phyloP scores from a whole-genome alignment of 2,329 filamentous ascomycete genomes.

The Verticillium alfalfae region DNA sequence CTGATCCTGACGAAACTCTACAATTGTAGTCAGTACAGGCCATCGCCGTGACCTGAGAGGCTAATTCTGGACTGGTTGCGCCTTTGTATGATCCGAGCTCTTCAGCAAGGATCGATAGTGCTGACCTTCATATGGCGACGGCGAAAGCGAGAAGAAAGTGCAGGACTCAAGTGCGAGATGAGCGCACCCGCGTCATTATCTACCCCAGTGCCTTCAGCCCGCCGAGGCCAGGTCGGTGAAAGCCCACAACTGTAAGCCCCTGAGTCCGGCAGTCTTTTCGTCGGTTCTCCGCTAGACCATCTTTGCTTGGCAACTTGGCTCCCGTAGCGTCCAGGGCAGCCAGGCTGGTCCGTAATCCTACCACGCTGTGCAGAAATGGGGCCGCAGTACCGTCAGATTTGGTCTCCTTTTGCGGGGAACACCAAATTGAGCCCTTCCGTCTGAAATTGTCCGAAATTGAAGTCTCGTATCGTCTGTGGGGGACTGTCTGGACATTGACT shows the following conservation, averaged over 20 bases:
- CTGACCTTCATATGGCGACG: neutral
- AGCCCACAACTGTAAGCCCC: neutral
- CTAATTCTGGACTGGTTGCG: conserved; percentile 5
- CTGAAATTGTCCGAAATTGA: neutral
- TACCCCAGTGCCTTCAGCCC: conserved; percentile 5
- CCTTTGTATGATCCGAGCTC: neutral
- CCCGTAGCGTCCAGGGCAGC: neutral
- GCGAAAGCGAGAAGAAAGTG: neutral
- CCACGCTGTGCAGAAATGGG: neutral
- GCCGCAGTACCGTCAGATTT: neutral
- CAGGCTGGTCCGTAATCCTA: neutral
- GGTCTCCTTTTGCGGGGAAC: neutral
- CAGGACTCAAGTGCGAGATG: neutral
- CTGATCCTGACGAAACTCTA: neutral
- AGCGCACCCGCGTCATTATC: conserved; percentile 11
- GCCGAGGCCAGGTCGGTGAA: conserved; percentile 15
- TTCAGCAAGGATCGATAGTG: neutral
- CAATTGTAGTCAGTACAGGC: neutral
- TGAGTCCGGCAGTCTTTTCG: neutral
- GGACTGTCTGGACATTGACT: neutral
- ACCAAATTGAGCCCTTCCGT: neutral
- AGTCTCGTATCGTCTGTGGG: neutral
- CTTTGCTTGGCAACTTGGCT: neutral
- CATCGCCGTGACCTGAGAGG: neutral
- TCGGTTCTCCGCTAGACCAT: neutral